These are phyloP conservation scores for Flaveria floridana DNA, from an alignment of 140 eudicot species.

Conservation along the genomic window DNA sequence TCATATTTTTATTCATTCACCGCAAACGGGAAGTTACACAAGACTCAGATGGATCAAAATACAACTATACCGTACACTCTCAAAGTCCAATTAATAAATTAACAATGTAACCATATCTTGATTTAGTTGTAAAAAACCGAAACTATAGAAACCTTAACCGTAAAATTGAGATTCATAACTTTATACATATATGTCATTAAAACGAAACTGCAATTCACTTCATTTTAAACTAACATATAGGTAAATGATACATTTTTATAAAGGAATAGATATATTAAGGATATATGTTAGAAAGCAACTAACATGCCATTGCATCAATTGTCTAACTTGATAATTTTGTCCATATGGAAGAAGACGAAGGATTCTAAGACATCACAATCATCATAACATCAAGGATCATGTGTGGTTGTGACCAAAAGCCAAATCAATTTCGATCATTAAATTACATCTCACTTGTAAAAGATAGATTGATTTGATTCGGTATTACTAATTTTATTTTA, in stretches of 20 bases:
- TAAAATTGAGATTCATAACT: no score
- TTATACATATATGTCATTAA: no score
- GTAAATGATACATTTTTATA: neutral
- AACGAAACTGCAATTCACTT: neutral
- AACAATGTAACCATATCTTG: no score
- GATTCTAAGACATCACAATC: slow-evolving; percentile 1
- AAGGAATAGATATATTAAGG: neutral
- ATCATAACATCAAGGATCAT: slow-evolving; percentile 3
- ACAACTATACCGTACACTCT: no score
- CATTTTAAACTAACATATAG: neutral
- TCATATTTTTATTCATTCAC: no score
- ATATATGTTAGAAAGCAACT: slow-evolving; percentile 2
- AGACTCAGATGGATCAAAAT: no score
- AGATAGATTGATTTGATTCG: neutral
- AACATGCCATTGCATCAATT: neutral
- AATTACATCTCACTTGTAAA: neutral
- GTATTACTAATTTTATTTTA: neutral
- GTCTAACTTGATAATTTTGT: slow-evolving; percentile 6
- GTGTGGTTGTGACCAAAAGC: slow-evolving; percentile 6
- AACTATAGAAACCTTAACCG: no score
- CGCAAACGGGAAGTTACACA: no score
- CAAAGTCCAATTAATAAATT: no score
- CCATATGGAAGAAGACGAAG: slow-evolving; percentile 20
- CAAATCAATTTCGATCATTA: neutral
- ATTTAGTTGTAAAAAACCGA: no score